phyloP scores from a whole-genome alignment of 805 yeast genomes.

The Yamadazyma ubonensis region DNA sequence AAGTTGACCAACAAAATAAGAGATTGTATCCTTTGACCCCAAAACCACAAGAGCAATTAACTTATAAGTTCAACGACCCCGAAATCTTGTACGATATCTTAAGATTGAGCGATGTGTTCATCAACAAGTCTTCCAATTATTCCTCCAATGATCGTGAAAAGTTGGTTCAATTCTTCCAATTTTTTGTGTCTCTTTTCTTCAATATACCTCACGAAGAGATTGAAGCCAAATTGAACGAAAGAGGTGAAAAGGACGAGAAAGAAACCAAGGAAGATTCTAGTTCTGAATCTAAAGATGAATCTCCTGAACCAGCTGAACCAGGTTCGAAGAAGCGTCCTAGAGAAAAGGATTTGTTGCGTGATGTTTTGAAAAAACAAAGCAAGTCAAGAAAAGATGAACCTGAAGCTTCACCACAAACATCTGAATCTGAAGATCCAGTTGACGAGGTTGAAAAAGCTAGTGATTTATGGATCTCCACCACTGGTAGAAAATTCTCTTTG shows the following conservation, averaged over 20 bases:
- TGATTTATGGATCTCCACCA: constrained; percentile 44
- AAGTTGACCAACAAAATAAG: constrained; percentile 87
- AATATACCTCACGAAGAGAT: constrained; percentile 51
- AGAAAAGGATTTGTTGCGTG: constrained; percentile 56
- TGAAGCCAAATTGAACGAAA: constrained; percentile 32
- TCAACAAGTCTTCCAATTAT: constrained; percentile 68
- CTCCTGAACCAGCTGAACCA: constrained; percentile 11
- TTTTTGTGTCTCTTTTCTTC: constrained; percentile 73
- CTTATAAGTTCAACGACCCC: constrained; percentile 61
- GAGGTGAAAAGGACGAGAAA: constrained; percentile 16
- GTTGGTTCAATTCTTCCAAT: constrained; percentile 65
- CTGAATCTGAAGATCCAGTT: constrained; percentile 30
- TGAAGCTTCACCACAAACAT: constrained; percentile 28
- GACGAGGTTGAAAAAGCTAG: constrained; percentile 37
- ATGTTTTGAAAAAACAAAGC: constrained; percentile 57
- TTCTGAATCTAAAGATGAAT: constrained; percentile 2
- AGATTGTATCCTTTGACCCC: constrained; percentile 84
- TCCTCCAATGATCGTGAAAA: constrained; percentile 80
- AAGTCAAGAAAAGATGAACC: constrained; percentile 36
- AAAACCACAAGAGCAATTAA: constrained; percentile 72
- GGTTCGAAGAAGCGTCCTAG: constrained; percentile 50
- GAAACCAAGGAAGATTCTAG: too few species aligned
- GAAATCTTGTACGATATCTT: constrained; percentile 73
- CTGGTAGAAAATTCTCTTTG: constrained; percentile 30
- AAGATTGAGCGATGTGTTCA: constrained; percentile 62